Percentiles rank a stretch among this genome's conserved stretches.
Conservation (phyloP, 2,329 filamentous ascomycete genomes). For the Paecilomyces sp. region DNA sequence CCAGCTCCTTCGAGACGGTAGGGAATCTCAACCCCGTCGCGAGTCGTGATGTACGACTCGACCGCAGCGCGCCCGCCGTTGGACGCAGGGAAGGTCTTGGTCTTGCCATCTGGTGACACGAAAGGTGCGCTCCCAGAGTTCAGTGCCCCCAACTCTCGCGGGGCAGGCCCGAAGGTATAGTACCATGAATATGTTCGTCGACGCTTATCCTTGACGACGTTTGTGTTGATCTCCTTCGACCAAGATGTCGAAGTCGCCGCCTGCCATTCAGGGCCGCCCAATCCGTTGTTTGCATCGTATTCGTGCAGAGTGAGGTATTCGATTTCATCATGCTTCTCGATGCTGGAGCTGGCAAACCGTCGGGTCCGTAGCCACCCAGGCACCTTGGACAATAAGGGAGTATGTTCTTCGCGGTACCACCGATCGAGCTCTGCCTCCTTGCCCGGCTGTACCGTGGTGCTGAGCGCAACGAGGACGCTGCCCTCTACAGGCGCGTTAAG, state of each 20-base stretch:
- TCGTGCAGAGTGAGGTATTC: constrained; percentile 66
- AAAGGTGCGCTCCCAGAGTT: constrained; percentile 43
- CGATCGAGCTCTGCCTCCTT: constrained; percentile 51
- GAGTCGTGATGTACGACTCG: constrained; percentile 59
- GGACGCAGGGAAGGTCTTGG: constrained; percentile 46
- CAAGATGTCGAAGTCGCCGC: constrained; percentile 58
- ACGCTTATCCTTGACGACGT: constrained; percentile 51
- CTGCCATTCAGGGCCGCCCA: constrained; percentile 58
- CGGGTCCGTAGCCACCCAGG: constrained; percentile 73
- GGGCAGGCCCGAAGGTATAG: constrained; percentile 71
- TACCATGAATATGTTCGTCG: constrained; percentile 63
- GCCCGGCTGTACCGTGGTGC: constrained; percentile 52
- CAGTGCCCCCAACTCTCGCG: constrained; percentile 59
- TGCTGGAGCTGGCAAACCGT: constrained; percentile 58
- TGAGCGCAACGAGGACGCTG: constrained; percentile 56
- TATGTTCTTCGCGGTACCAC: constrained; percentile 73
- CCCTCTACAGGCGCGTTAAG: constrained; percentile 53
- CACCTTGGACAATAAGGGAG: constrained; percentile 62
- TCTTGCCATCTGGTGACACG: constrained; percentile 48
- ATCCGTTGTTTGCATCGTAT: constrained; percentile 59
- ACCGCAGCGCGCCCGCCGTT: constrained; percentile 44
- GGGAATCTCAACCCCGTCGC: constrained; percentile 61
- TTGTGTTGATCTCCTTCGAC: constrained; percentile 51
- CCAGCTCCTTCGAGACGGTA: constrained; percentile 70
- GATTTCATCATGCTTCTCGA: constrained; percentile 46